Evolutionary conservation across 2,329 filamentous ascomycete species (phyloP).

Genomic region (Ilyonectria sp.): DNA sequence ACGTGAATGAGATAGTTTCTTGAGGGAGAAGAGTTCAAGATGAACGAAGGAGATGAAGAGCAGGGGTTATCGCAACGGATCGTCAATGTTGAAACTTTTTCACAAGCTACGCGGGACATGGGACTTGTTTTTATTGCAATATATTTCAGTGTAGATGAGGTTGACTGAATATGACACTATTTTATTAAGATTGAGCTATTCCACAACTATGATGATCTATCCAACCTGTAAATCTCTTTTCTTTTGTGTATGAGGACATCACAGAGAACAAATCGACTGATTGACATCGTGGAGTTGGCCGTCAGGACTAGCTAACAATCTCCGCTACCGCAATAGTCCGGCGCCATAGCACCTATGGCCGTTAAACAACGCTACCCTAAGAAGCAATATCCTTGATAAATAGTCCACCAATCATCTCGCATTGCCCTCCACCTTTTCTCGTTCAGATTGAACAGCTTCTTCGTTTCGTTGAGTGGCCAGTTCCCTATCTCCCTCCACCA

Average conservation of each 20-base stretch:
- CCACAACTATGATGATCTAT: background rate
- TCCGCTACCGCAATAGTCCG: too few relatives aligned
- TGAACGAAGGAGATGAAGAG: background rate
- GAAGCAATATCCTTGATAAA: background rate
- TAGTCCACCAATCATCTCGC: background rate
- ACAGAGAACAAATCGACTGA: too few relatives aligned
- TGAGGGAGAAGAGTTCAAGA: background rate
- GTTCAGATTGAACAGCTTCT: background rate
- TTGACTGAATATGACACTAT: background rate
- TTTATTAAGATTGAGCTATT: background rate
- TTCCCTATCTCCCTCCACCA: conserved; percentile 7
- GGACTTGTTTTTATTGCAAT: background rate
- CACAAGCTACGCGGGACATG: background rate
- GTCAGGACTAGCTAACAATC: too few relatives aligned
- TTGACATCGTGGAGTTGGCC: too few relatives aligned
- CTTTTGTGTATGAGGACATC: too few relatives aligned
- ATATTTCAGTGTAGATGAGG: conserved; percentile 10
- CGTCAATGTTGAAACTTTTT: background rate
- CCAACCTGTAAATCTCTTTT: background rate
- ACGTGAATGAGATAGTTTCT: background rate
- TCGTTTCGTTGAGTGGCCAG: background rate
- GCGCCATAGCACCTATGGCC: too few relatives aligned
- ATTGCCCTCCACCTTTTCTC: background rate
- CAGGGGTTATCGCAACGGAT: background rate
- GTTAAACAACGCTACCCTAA: background rate